Conservation (phyloP, 129 eudicot species). For the Deinandra increscens region DNA sequence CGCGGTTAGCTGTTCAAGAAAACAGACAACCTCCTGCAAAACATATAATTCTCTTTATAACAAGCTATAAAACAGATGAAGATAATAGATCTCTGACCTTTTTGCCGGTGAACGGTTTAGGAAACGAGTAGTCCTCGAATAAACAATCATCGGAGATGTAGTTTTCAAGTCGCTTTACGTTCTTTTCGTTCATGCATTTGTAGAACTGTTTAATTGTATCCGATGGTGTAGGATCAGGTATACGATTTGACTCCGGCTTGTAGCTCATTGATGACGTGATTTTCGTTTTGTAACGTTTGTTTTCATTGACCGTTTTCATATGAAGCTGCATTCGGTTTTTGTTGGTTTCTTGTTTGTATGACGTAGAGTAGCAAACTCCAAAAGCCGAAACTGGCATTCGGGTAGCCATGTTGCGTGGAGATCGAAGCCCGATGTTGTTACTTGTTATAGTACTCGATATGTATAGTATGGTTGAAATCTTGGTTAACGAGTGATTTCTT, state of each 20-base stretch:
- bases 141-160: slow-evolving; percentile 58
- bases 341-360: slow-evolving; percentile 1
- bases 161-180: slow-evolving; percentile 40
- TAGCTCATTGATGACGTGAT: slow-evolving; percentile 23
- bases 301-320: neutral
- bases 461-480: slow-evolving; percentile 1
- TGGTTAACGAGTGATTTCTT: slow-evolving; percentile 5
- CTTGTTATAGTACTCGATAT: neutral
- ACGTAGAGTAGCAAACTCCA: neutral
- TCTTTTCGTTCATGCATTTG: slow-evolving; percentile 55
- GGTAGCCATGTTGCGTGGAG: slow-evolving; percentile 31
- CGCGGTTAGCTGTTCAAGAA: slow-evolving; percentile 50
- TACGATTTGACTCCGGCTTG: neutral
- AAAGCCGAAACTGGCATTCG: slow-evolving; percentile 24
- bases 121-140: slow-evolving; percentile 65
- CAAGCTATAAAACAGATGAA: neutral
- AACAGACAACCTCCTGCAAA: slow-evolving; percentile 60
- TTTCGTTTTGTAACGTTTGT: neutral
- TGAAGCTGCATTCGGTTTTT: slow-evolving; percentile 9
- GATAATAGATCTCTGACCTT: slow-evolving; percentile 41
- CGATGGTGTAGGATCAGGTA: slow-evolving; percentile 41
- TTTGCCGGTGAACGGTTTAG: slow-evolving; percentile 65
- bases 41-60: neutral
- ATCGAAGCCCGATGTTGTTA: neutral
- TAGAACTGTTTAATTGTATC: slow-evolving; percentile 55